These are phyloP conservation scores for Cyberlindnera amylophila DNA, from an alignment of 805 yeast species.

Conservation along the genomic window DNA sequence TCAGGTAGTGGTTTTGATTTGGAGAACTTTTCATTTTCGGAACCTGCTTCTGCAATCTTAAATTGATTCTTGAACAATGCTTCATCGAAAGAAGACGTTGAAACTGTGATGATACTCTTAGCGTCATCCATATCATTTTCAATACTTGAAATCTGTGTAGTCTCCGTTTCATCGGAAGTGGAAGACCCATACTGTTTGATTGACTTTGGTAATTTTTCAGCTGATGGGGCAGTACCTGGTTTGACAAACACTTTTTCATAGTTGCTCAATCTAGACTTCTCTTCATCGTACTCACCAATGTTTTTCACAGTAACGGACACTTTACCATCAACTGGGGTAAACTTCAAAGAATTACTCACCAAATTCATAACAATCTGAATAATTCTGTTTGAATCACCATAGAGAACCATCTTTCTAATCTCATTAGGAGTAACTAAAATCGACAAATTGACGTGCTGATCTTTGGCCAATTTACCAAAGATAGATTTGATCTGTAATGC, in stretches of 20 bases:
- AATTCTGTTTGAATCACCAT: constrained; percentile 87
- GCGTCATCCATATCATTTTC: constrained; percentile 14
- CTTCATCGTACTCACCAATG: constrained; percentile 69
- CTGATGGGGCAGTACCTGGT: constrained; percentile 1
- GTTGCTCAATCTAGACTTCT: constrained; percentile 37
- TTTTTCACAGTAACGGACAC: constrained; percentile 61
- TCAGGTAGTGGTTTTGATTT: constrained; percentile 24
- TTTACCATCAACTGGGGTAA: constrained; percentile 85
- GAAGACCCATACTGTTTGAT: constrained; percentile 2
- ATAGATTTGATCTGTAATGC: constrained; percentile 83
- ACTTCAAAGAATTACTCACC: constrained; percentile 86
- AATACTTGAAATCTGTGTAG: constrained; percentile 9
- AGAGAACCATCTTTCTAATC: constrained; percentile 59
- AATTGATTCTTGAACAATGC: constrained; percentile 41
- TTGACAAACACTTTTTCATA: constrained; percentile 46
- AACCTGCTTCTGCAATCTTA: constrained; percentile 24
- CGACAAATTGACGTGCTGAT: constrained; percentile 66
- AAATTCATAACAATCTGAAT: constrained; percentile 90
- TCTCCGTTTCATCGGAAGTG: constrained; percentile 14
- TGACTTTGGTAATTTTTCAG: constrained; percentile 2
- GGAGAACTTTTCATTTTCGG: constrained; percentile 11
- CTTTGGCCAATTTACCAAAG: constrained; percentile 74
- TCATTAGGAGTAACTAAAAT: constrained; percentile 61
- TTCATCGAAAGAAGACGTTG: constrained; percentile 39
- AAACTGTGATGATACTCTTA: constrained; percentile 20